Conservation (phyloP, 148 eudicot genomes). For the Arctostaphylos glauca region DNA sequence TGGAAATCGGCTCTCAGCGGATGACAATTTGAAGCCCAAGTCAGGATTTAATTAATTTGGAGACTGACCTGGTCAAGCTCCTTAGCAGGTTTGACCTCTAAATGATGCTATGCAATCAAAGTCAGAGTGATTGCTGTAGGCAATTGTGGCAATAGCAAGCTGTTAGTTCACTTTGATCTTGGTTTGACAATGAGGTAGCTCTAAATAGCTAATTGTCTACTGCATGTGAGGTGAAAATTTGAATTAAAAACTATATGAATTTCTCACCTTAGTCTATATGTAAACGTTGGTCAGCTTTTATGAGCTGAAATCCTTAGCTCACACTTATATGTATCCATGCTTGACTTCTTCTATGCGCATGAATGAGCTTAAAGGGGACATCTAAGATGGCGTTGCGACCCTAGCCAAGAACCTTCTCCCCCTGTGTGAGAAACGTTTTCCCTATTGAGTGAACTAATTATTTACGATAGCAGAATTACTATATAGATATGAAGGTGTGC, state of each 20-base stretch:
- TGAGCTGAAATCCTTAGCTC: background rate
- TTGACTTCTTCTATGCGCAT: background rate
- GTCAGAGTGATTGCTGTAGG: background rate
- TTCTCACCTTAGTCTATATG: background rate
- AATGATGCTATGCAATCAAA: background rate
- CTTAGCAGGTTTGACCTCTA: background rate
- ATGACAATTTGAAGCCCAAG: background rate
- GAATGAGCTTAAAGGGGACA: background rate
- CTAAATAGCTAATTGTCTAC: background rate
- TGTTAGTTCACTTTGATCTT: background rate
- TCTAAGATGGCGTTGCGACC: background rate
- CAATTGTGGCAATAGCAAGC: background rate
- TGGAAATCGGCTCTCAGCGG: background rate
- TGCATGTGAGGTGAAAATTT: background rate
- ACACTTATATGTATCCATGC: background rate
- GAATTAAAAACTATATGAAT: background rate
- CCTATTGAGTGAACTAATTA: background rate
- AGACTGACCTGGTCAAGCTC: background rate
- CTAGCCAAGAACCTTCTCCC: background rate
- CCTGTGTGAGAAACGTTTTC: background rate
- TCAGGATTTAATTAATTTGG: background rate
- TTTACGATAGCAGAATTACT: background rate
- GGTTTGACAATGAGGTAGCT: background rate
- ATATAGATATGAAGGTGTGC: background rate
- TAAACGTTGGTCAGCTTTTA: background rate